Evolutionary conservation across 768 basidiomycete species (phyloP).

Genomic region (Suillus cothurnatus): DNA sequence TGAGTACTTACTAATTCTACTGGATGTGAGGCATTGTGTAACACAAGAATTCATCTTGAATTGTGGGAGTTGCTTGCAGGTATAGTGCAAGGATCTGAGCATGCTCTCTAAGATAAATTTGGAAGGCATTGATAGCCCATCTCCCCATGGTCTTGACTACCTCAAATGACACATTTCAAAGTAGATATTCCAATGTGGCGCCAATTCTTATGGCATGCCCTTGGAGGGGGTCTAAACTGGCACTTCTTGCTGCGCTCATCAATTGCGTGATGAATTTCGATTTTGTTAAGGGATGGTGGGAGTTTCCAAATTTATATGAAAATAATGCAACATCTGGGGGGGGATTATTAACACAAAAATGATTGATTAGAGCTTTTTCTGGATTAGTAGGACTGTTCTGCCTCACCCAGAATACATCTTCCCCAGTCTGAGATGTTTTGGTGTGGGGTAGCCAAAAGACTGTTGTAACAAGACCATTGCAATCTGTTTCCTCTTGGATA

Average conservation of each 20-base stretch:
- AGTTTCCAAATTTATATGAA: constrained; percentile 19
- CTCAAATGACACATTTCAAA: constrained; percentile 38
- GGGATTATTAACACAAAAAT: too few relatives aligned
- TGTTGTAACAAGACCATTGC: constrained; percentile 19
- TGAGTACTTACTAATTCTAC: neutral
- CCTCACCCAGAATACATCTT: constrained; percentile 36
- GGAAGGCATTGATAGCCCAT: constrained; percentile 39
- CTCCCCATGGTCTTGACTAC: constrained; percentile 37
- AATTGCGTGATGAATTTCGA: constrained; percentile 26
- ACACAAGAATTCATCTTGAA: constrained; percentile 8
- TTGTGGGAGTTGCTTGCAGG: constrained; percentile 23
- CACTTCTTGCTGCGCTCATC: neutral
- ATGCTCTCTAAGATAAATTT: constrained; percentile 30
- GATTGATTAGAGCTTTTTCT: constrained; percentile 15
- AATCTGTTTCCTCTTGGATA: constrained; percentile 16
- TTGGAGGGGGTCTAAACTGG: constrained; percentile 17
- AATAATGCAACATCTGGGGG: constrained; percentile 28
- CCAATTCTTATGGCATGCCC: constrained; percentile 32
- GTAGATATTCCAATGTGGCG: constrained; percentile 37
- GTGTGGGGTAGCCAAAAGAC: constrained; percentile 15
- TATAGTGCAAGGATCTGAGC: constrained; percentile 32
- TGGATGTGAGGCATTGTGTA: neutral
- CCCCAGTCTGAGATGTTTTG: constrained; percentile 20
- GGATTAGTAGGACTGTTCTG: constrained; percentile 33
- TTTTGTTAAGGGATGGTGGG: constrained; percentile 28